Conservation (phyloP, 805 yeast species). For the Kuraishia molischiana region DNA sequence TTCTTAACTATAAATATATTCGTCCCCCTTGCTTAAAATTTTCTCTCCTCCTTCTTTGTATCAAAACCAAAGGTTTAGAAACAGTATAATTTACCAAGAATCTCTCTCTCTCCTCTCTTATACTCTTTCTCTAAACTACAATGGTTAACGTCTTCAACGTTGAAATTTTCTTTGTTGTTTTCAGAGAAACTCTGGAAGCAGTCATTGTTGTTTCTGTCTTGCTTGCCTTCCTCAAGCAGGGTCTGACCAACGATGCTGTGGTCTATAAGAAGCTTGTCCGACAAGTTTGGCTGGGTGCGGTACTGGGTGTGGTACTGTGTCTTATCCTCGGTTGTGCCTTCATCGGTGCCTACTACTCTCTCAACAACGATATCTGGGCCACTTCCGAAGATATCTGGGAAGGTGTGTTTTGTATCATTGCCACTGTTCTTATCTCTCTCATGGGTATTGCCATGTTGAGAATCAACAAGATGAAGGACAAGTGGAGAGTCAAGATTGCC, state of each 20-base stretch:
- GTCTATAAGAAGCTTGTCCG: constrained; percentile 52
- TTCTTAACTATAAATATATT: too few relatives aligned
- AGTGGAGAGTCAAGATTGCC: constrained; percentile 95
- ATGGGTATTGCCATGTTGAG: constrained; percentile 98
- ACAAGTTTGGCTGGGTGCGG: constrained; percentile 86
- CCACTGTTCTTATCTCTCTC: constrained; percentile 76
- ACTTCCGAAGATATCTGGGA: constrained; percentile 92
- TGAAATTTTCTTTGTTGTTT: constrained; percentile 78
- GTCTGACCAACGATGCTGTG: constrained; percentile 46
- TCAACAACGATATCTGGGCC: constrained; percentile 78
- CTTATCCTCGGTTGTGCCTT: constrained; percentile 82
- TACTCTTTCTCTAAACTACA: constrained; percentile 1
- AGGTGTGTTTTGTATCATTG: constrained; percentile 88
- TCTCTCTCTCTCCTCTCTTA: not conserved
- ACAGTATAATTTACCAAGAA: too few relatives aligned
- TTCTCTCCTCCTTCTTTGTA: too few relatives aligned
- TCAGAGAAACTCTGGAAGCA: constrained; percentile 93
- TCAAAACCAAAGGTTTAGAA: too few relatives aligned
- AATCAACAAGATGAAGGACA: constrained; percentile 90
- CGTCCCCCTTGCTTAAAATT: too few relatives aligned
- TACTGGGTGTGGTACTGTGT: constrained; percentile 68
- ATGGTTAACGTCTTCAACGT: constrained; percentile 44
- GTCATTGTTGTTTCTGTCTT: constrained; percentile 84
- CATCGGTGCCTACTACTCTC: constrained; percentile 84
- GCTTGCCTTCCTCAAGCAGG: constrained; percentile 84